Evolutionary conservation across 257 asterid genomes (phyloP).

Genomic region (Przewalskia tangutica): DNA sequence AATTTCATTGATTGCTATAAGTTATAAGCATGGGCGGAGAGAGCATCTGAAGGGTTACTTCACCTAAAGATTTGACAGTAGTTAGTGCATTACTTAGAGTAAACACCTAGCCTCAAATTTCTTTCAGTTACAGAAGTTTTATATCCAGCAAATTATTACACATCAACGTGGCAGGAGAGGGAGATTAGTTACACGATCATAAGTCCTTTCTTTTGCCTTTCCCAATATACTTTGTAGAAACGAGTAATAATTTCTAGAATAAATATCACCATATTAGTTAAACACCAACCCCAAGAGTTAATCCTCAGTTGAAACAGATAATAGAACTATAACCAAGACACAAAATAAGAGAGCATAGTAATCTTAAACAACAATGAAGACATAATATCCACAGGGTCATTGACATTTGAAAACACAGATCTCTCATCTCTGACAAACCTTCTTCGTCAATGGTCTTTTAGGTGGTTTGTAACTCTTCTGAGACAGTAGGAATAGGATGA

Average conservation of each 20-base stretch:
- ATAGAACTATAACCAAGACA: not conserved
- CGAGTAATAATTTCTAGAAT: not conserved
- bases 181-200: not conserved
- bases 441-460: conserved; percentile 81
- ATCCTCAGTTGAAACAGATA: not conserved
- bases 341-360: not conserved
- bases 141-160: not conserved
- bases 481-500: conserved; percentile 67
- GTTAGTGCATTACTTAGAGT: not conserved
- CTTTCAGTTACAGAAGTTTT: not conserved
- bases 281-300: not conserved
- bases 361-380: not conserved
- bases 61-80: not conserved
- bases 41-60: too few relatives aligned
- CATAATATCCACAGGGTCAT: not conserved
- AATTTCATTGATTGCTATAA: not conserved
- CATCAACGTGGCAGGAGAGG: not conserved
- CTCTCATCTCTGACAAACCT: conserved; percentile 45
- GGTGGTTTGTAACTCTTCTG: conserved; percentile 97
- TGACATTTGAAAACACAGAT: not conserved
- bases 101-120: not conserved
- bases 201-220: not conserved
- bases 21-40: too few relatives aligned
- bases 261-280: not conserved
- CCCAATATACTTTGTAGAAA: not conserved